Percentiles rank a stretch among this genome's conserved stretches.
These are phyloP conservation scores for Raphanus sativus DNA, from an alignment of 345 rosid genomes.

Conservation along the genomic window DNA sequence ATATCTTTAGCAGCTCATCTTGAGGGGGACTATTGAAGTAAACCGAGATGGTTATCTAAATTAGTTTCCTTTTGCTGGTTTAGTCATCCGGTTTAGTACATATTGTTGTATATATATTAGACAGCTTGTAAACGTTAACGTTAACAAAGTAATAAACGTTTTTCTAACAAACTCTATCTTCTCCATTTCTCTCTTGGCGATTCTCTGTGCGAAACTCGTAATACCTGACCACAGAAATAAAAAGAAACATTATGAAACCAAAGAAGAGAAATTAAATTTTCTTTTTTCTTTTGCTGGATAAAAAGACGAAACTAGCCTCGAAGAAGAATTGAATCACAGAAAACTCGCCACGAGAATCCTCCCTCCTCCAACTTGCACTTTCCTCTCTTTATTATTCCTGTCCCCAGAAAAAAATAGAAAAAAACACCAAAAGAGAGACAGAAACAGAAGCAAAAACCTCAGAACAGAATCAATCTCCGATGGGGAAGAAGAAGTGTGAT, in stretches of 20 bases:
- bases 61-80: too few species aligned
- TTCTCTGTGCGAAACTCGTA: too few species aligned
- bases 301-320: slow-evolving; percentile 32
- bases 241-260: slow-evolving; percentile 1
- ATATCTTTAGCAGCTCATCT: too few species aligned
- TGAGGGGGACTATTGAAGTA: too few species aligned
- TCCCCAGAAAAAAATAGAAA: background rate
- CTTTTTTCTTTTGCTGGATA: background rate
- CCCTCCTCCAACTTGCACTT: slow-evolving; percentile 25
- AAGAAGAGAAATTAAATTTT: slow-evolving; percentile 15
- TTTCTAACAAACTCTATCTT: too few species aligned
- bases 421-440: background rate
- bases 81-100: too few species aligned
- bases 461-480: background rate
- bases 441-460: background rate
- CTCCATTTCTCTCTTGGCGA: too few species aligned
- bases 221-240: slow-evolving; percentile 20
- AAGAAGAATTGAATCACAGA: background rate
- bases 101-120: too few species aligned
- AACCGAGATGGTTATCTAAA: too few species aligned
- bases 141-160: too few species aligned
- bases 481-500: slow-evolving; percentile 60
- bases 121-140: too few species aligned
- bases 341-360: background rate
- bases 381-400: background rate